Base-by-base conservation (phyloP, 345 rosid species). In the Salix arbutifolia region DNA sequence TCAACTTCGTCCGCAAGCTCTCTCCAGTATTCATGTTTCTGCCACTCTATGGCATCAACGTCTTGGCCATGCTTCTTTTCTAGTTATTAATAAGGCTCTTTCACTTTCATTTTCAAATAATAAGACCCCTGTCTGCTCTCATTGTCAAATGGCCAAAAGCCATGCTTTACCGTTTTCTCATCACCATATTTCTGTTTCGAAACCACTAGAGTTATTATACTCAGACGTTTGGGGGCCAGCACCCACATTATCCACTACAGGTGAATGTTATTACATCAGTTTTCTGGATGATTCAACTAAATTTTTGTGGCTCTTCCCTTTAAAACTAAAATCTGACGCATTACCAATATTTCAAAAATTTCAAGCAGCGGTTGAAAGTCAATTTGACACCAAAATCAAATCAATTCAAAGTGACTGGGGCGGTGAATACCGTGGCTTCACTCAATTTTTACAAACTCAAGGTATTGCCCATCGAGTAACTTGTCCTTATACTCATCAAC, bases 11-110 rank as follows among this genome's bases (percentile, higher is more conserved):
- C 53, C 2, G 19, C 53, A 48, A 48, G 6, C 53, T 48, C 19
- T 48, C 6, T 48, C 0, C 0, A 17, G 21, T 48, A 4, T 17
- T 48, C 21, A 0, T 0, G 0, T 48, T 0, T 48, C 2, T 48
- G 0, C 53, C 21, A 48, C 19, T 48, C 0, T 48, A 0, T 46
- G 50, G 53, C 53, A 48, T 48, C 1, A 5, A 1, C 0, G 53
- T 1, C 21, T 48, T 48, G 21, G 53, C 19, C 53, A 48, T 48
- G 21, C 53, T 1, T 48, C 21, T 0, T 48, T 48, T 0, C 21
- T 0, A 2, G 2, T 48, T 17, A 48, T 48, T 14, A 48, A 48
- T 48, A 48, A 48, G 6, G 53, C 8, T 17, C 5, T 48, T 48
- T 17, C 21, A 0, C 6, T 17, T 0, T 5, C 8, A 4, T 4